phyloP scores from a whole-genome alignment of 192 early-diverging fungal genomes.

The Coemansia sp. region DNA sequence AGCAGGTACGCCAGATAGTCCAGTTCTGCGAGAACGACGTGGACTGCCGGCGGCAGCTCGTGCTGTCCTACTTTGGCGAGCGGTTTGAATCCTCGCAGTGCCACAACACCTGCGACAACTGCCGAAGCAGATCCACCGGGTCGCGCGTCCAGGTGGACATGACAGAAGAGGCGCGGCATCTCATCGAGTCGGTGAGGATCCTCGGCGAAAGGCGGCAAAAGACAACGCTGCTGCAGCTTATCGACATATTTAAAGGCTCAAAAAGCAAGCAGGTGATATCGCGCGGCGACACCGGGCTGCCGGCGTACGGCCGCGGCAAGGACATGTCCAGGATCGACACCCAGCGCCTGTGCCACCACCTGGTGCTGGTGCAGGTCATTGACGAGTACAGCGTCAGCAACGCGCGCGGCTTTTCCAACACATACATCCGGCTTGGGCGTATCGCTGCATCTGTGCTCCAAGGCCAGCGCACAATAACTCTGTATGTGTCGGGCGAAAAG shows the following conservation, averaged over 20 bases:
- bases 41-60: conserved; percentile 85
- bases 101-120: conserved; percentile 86
- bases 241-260: conserved; percentile 77
- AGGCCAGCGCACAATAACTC: conserved; percentile 48
- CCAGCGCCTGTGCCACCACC: conserved; percentile 70
- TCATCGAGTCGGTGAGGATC: conserved; percentile 55
- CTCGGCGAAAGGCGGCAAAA: conserved; percentile 34
- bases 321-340: conserved; percentile 55
- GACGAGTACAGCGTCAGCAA: conserved; percentile 62
- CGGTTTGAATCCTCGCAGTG: conserved; percentile 64
- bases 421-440: conserved; percentile 59
- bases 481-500: conserved; percentile 38
- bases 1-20: conserved; percentile 65
- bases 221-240: conserved; percentile 66
- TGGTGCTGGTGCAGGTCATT: conserved; percentile 63
- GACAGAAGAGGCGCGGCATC: conserved; percentile 51
- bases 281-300: conserved; percentile 51
- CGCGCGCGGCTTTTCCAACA: conserved; percentile 58
- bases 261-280: conserved; percentile 56
- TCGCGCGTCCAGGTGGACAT: conserved; percentile 51
- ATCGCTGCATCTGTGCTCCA: conserved; percentile 50
- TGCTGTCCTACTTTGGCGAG: conserved; percentile 92
- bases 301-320: conserved; percentile 60
- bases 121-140: conserved; percentile 40
- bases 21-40: conserved; percentile 83